These are phyloP conservation scores for Mimosa pudica DNA, from an alignment of 306 rosid species.

Conservation along the genomic window DNA sequence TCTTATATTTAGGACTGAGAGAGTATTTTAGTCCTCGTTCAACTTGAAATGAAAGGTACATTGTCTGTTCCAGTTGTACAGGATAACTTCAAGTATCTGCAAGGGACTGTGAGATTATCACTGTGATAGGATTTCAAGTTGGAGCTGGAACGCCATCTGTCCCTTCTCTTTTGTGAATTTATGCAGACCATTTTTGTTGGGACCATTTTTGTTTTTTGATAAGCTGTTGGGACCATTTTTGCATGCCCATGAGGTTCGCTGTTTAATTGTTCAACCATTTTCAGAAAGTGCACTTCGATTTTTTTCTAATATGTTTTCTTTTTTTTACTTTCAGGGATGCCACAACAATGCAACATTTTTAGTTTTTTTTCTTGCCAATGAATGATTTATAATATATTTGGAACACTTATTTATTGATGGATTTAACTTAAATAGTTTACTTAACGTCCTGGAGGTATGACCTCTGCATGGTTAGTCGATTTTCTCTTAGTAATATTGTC, in stretches of 20 bases:
- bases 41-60: slow-evolving; percentile 28
- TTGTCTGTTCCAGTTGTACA: slow-evolving; percentile 21
- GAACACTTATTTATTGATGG: background rate
- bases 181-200: background rate
- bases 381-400: background rate
- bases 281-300: background rate
- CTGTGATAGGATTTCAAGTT: background rate
- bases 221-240: background rate
- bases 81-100: background rate
- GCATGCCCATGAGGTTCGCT: background rate
- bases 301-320: background rate
- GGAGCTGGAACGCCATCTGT: background rate
- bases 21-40: slow-evolving; percentile 8
- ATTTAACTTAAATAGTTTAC: background rate
- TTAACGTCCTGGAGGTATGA: slow-evolving; percentile 8
- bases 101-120: background rate
- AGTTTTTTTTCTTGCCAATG: background rate
- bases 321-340: background rate
- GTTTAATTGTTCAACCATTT: background rate
- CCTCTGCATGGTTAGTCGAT: background rate
- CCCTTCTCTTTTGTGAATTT: background rate
- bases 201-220: too few relatives aligned
- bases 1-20: too few relatives aligned
- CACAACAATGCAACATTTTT: background rate
- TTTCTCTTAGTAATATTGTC: background rate